Evolutionary conservation across 768 basidiomycete genomes (phyloP).

Genomic region (Suillus occidentalis): DNA sequence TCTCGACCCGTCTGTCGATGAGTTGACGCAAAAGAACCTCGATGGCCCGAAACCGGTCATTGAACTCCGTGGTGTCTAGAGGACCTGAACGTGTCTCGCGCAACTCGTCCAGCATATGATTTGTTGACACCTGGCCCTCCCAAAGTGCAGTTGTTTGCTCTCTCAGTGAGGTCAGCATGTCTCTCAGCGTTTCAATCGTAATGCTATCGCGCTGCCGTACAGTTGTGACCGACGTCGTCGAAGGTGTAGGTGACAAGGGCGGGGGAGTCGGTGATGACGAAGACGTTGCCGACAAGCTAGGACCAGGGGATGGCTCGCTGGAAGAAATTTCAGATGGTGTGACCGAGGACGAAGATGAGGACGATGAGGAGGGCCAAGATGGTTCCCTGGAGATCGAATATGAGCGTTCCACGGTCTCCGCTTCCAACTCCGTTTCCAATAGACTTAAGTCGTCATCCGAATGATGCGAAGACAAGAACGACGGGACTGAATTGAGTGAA

Average conservation of each 20-base stretch:
- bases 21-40: constrained; percentile 23
- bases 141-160: constrained; percentile 59
- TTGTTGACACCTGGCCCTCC: constrained; percentile 61
- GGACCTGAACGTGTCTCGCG: constrained; percentile 44
- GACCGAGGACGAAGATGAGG: constrained; percentile 30
- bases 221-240: constrained; percentile 38
- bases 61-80: constrained; percentile 40
- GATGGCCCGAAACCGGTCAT: constrained; percentile 29
- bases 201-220: constrained; percentile 34
- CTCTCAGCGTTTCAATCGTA: constrained; percentile 46
- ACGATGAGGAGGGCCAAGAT: constrained; percentile 39
- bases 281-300: constrained; percentile 41
- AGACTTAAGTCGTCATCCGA: constrained; percentile 62
- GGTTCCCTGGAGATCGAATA: constrained; percentile 10
- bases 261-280: constrained; percentile 36
- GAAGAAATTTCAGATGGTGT: constrained; percentile 36
- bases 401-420: constrained; percentile 16
- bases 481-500: constrained; percentile 35
- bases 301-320: constrained; percentile 34
- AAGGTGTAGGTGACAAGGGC: constrained; percentile 38
- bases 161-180: constrained; percentile 56
- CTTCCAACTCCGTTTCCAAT: constrained; percentile 39
- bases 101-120: constrained; percentile 62
- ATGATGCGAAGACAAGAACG: constrained; percentile 62
- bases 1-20: constrained; percentile 10